Evolutionary conservation across 306 rosid species (phyloP), one percentile per base, ranked within the genome.

Genomic region (Dalbergia cochinchinensis): DNA sequence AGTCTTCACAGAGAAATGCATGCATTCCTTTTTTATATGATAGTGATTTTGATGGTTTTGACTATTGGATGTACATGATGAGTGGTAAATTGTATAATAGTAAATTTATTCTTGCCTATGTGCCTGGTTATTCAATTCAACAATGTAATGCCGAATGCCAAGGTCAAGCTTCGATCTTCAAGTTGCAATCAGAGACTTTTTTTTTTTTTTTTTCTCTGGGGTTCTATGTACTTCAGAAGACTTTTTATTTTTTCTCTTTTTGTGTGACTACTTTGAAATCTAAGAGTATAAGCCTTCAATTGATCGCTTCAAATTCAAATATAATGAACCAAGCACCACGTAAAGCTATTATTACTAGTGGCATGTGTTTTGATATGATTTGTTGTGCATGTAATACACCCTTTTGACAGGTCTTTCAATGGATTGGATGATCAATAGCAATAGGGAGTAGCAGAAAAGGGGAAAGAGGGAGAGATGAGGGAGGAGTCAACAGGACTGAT

Each of bases 401-500:
- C 16, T 13, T 79, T 48, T 83, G 82, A 73, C 86, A 93, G 99
- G 87, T 67, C 0, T 78, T 76, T 82, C n/a, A 42, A 83, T 89
- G 94, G 88, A 87, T 84, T 88, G 82, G 84, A 87, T 78, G 42
- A 87, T 66, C 77, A 87, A 55, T 74, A 83, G 84, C 73, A 87
- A 55, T 76, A 83, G 85, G 76, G 73, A 75, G 65, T 84, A 82
- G 69, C 51, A 65, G 68, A 74, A 71, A 77, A 76, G 44, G 47
- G 51, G 26, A 22, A 65, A 75, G 77, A 62, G 72, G n/a, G n/a
- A 14, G 80, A 90, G 91, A 95, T 93, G 99, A n/a, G n/a, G 84
- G 97, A 65, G 69, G 97, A 93, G 83, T 89, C 99, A n/a, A n/a
- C n/a, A n/a, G n/a, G n/a, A n/a, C n/a, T n/a, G 83, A 93, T 96